Conservation (phyloP, 2,329 filamentous ascomycete genomes). For the Epichloe gansuensis region DNA sequence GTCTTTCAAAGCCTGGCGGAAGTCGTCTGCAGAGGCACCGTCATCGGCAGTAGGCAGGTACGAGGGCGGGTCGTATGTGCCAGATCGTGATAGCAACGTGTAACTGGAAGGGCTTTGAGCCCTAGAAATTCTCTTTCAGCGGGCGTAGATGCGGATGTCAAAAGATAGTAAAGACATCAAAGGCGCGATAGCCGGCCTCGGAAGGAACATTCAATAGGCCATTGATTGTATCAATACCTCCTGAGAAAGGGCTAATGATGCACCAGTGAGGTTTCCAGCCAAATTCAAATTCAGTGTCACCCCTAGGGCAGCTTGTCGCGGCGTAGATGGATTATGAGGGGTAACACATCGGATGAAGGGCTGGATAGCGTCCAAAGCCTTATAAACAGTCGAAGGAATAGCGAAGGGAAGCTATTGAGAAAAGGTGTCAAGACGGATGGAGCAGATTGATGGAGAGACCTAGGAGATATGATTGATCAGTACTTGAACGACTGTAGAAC, state of each 20-base stretch:
- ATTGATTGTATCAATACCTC: conserved; percentile 72
- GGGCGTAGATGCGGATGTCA: conserved; percentile 80
- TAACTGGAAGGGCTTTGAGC: conserved; percentile 68
- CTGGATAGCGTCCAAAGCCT: conserved; percentile 66
- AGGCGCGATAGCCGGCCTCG: conserved; percentile 75
- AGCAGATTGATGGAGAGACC: conserved; percentile 77
- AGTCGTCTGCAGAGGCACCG: conserved; percentile 84
- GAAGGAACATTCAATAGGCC: conserved; percentile 72
- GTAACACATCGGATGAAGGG: conserved; percentile 84
- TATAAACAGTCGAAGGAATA: conserved; percentile 63
- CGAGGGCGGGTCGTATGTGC: conserved; percentile 72
- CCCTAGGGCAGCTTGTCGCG: conserved; percentile 68
- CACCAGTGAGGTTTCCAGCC: conserved; percentile 63
- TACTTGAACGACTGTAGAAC: not conserved
- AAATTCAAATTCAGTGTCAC: conserved; percentile 74
- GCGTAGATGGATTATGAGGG: conserved; percentile 74
- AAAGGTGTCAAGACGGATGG: conserved; percentile 78
- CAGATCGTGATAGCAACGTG: conserved; percentile 65
- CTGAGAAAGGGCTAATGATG: conserved; percentile 67
- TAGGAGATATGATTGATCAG: conserved; percentile 24
- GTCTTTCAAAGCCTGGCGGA: conserved; percentile 71
- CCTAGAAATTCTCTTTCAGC: conserved; percentile 82
- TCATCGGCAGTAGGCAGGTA: conserved; percentile 92
- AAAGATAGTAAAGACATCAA: conserved; percentile 93
- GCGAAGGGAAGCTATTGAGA: conserved; percentile 68